Evolutionary conservation across 139 green algal species (phyloP).

Genomic region (Edaphochlamys debaryana): DNA sequence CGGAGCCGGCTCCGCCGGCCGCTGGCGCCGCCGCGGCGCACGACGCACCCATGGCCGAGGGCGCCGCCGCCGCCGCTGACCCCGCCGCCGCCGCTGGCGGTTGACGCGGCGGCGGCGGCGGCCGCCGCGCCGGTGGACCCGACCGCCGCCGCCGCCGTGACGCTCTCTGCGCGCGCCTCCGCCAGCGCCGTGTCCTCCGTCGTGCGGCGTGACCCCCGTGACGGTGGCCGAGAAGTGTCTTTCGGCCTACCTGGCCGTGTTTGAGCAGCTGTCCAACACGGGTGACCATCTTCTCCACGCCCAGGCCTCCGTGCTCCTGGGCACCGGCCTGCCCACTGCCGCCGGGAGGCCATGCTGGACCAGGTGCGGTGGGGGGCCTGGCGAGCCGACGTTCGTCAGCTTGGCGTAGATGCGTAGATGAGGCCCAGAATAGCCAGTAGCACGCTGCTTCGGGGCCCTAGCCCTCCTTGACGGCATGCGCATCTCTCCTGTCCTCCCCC

Average conservation of each 20-base stretch:
- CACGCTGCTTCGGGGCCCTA: not conserved
- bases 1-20: not conserved
- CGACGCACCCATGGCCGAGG: conserved; percentile 41
- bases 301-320: conserved; percentile 66
- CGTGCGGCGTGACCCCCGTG: conserved; percentile 42
- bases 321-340: conserved; percentile 58
- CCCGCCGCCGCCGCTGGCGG: too few species aligned
- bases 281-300: conserved; percentile 57
- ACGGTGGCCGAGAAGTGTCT: conserved; percentile 58
- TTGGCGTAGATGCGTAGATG: not conserved
- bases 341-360: conserved; percentile 24
- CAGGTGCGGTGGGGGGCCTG: not conserved
- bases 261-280: conserved; percentile 74
- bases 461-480: not conserved
- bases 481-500: not conserved
- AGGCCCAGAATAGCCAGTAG: not conserved
- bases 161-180: not conserved
- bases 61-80: too few species aligned
- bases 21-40: not conserved
- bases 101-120: too few species aligned
- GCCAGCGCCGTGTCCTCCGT: not conserved
- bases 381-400: not conserved
- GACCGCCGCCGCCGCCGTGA: not conserved
- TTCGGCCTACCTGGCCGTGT: conserved; percentile 53
- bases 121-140: too few species aligned